These are phyloP conservation scores for Lasiodiplodia sp. DNA, from an alignment of 2,329 filamentous ascomycete genomes.

Conservation along the genomic window DNA sequence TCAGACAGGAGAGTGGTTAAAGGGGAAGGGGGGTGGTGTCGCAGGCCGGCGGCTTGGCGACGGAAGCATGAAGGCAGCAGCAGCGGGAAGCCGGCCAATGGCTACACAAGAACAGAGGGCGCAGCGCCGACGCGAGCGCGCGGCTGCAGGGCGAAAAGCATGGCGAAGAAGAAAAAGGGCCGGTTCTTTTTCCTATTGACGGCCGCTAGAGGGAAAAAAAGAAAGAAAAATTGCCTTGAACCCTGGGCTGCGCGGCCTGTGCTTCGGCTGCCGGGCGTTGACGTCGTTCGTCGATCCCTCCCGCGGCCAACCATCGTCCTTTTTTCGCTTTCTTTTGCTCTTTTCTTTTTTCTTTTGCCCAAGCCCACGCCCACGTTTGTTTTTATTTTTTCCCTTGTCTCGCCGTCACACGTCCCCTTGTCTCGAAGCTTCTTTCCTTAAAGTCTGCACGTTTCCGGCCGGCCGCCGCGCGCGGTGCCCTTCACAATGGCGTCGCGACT, in stretches of 20 bases:
- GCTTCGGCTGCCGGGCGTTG: conserved; percentile 1
- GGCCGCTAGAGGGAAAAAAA: conserved; percentile 7
- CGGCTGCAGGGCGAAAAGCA: conserved; percentile 1
- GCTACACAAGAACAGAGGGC: no score
- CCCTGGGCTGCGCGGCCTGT: background rate
- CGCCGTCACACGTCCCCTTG: background rate
- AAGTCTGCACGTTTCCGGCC: conserved; percentile 2
- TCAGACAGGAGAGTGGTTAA: background rate
- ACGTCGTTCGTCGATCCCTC: background rate
- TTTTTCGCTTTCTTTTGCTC: conserved; percentile 16
- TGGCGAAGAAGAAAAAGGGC: background rate
- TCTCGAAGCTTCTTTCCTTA: background rate
- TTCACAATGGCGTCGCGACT: conserved; percentile 23
- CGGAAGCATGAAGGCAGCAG: background rate
- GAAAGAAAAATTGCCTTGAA: conserved; percentile 9
- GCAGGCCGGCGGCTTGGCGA: background rate
- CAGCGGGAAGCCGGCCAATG: background rate
- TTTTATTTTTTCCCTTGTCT: conserved; percentile 2
- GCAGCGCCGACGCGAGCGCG: no score
- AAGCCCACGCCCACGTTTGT: background rate
- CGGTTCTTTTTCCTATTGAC: background rate
- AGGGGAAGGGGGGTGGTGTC: background rate
- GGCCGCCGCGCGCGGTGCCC: background rate
- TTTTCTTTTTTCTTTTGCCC: conserved; percentile 10
- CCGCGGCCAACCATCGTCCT: background rate